Evolutionary conservation across 1,139 yeast genomes (phyloP).

Genomic region (Taphrina sp.): DNA sequence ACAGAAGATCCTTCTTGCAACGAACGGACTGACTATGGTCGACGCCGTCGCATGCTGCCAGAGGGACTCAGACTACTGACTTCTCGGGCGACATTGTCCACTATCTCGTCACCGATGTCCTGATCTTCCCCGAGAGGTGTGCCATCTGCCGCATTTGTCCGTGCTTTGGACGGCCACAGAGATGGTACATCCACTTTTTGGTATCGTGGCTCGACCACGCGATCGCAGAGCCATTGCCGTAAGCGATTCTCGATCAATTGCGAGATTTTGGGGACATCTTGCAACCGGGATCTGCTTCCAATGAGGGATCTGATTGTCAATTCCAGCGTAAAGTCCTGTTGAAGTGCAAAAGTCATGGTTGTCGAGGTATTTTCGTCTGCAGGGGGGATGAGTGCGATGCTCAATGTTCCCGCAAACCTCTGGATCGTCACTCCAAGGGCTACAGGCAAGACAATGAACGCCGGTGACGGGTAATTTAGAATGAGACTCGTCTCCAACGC

Average conservation of each 20-base stretch:
- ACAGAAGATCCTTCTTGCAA: too few species aligned
- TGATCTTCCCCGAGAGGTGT: neutral
- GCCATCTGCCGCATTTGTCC: constrained; percentile 22
- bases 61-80: too few species aligned
- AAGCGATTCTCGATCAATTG: constrained; percentile 77
- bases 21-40: too few species aligned
- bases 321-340: constrained; percentile 86
- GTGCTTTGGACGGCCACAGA: constrained; percentile 54
- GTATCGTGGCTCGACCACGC: constrained; percentile 91
- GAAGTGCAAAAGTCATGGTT: constrained; percentile 80
- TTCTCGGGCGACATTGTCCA: constrained; percentile 12
- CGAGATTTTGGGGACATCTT: constrained; percentile 89
- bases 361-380: constrained; percentile 44
- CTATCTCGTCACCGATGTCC: constrained; percentile 15
- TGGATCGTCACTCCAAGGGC: constrained; percentile 82
- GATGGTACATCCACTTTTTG: constrained; percentile 82
- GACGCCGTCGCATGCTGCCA: too few species aligned
- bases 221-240: constrained; percentile 84
- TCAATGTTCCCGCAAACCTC: constrained; percentile 77
- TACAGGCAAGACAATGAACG: constrained; percentile 73
- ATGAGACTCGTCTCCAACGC: constrained; percentile 83
- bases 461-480: constrained; percentile 78
- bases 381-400: constrained; percentile 32
- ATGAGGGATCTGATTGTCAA: constrained; percentile 81
- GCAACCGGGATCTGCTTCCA: constrained; percentile 88